Conservation (phyloP, 352 stramenopile genomes). For the Aphanomyces invadans region DNA sequence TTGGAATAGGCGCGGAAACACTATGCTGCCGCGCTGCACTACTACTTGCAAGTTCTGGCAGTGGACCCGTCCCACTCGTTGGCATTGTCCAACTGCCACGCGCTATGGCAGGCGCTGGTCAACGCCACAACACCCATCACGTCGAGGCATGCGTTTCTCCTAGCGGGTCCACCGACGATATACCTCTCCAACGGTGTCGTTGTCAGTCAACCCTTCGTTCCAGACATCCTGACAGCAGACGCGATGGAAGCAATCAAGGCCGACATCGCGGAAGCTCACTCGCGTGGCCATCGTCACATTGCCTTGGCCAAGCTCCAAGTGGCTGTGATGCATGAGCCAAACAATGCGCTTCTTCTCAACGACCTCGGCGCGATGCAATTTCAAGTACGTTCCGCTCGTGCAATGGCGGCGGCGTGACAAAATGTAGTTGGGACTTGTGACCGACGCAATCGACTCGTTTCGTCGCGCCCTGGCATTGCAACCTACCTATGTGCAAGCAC, state of each 20-base stretch:
- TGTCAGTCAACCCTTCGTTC: not conserved
- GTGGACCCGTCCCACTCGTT: not conserved
- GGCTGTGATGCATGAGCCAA: not conserved
- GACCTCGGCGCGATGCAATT: conserved; percentile 1
- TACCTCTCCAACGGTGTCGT: not conserved
- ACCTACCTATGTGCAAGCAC: not conserved
- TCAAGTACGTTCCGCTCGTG: not conserved
- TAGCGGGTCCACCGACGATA: not conserved
- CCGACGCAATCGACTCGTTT: not conserved
- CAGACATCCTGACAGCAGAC: not conserved
- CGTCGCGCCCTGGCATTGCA: not conserved
- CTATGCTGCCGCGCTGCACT: not conserved
- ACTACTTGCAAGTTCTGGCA: not conserved
- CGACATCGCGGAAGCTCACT: not conserved
- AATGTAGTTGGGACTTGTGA: not conserved
- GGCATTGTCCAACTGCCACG: not conserved
- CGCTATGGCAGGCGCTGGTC: not conserved
- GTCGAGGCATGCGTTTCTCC: no score
- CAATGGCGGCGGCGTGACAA: no score
- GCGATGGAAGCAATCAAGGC: not conserved
- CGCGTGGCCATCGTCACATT: not conserved
- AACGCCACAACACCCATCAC: no score
- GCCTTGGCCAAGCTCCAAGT: not conserved
- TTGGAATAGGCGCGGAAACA: not conserved
- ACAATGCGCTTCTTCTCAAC: not conserved